Base-by-base conservation (phyloP, 805 yeast species). In the Myxozyma kluyveri region DNA sequence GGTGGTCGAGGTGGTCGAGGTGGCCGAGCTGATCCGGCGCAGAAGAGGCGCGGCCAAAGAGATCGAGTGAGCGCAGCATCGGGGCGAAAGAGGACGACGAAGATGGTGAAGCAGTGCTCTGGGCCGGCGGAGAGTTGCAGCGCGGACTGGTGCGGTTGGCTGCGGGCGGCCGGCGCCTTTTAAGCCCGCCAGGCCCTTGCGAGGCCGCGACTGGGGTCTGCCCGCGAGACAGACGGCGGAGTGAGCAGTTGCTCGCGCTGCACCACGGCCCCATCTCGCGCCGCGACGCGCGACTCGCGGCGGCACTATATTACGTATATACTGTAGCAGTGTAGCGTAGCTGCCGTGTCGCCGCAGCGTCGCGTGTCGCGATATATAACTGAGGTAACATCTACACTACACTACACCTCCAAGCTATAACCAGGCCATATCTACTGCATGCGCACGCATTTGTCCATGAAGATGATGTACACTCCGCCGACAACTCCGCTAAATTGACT, bases 1-100 rank as follows among this genome's bases (percentile, higher is more conserved):
- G n/a, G 21, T 49, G 40, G 54, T 49, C 26, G 54, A 45, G 14
- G 45, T 6, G 17, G 54, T 49, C 19, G 55, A 14, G 4, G 54
- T 45, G 18, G 37, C 45, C 27, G 31, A 49, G 51, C 26, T 36
- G 36, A 35, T 22, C 33, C 40, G 17, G 1, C 31, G 43, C 23
- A 12, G 21, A 1, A 18, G 47, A 14, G 17, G n/a, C n/a, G n/a
- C n/a, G 39, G 21, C 14, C 22, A 5, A 12, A 23, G 32, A 3
- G 3, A 17, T n/a, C 36, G 41, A 39, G n/a, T 7, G 43, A 22
- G 43, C 24, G 43, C 27, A 37, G 41, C n/a, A 12, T 12, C 12
- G 41, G 18, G 41, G 41, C 12, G 17, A 35, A 19, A 22, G 19
- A 5, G 39, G 12, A 35, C 19, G 19, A 10, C 22, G 39, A 35